These are phyloP conservation scores for Fraxinus dipetala DNA, from an alignment of 305 asterid species.

Conservation along the genomic window DNA sequence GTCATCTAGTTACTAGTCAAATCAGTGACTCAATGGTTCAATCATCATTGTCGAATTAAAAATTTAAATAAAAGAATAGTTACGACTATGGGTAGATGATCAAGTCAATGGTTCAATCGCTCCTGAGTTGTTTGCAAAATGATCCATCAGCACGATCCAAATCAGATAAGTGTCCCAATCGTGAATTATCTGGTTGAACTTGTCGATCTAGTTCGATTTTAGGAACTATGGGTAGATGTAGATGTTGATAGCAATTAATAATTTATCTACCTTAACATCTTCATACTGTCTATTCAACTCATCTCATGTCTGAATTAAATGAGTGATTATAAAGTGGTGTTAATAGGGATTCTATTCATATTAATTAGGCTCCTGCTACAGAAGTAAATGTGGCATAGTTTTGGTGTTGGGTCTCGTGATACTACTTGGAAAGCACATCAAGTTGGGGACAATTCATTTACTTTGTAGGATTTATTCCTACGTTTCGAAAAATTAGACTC, in stretches of 20 bases:
- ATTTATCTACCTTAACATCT: neutral
- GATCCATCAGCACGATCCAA: neutral
- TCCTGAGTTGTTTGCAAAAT: no score
- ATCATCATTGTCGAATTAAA: neutral
- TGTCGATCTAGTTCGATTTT: neutral
- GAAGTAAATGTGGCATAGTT: neutral
- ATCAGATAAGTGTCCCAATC: no score
- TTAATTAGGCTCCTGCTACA: neutral
- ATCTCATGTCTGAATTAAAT: neutral
- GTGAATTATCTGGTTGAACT: neutral
- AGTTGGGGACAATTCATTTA: neutral
- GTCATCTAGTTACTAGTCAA: neutral
- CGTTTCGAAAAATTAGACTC: neutral
- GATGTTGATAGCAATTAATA: neutral
- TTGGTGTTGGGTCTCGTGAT: neutral
- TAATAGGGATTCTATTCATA: neutral
- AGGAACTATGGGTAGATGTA: neutral
- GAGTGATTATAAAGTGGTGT: neutral
- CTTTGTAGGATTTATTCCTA: neutral
- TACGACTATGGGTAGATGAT: neutral
- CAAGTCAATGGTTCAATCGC: neutral
- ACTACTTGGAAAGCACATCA: neutral
- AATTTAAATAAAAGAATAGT: neutral
- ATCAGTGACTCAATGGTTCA: neutral
- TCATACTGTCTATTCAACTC: neutral